phyloP scores from a whole-genome alignment of 2,329 filamentous ascomycete species.

The Aspergillus aculeatinus region DNA sequence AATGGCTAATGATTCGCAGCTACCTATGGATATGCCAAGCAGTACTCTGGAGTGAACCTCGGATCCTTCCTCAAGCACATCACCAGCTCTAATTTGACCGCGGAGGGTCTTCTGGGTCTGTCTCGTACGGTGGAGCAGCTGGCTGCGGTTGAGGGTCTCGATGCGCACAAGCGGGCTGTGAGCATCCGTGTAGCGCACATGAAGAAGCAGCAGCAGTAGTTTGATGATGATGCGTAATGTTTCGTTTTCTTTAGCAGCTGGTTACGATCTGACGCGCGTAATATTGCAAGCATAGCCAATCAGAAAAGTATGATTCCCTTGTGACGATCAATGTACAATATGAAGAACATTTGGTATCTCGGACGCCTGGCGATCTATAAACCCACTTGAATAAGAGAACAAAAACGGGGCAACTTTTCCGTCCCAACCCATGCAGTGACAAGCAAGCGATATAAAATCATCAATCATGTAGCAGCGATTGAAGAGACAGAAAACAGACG shows the following conservation, averaged over 20 bases:
- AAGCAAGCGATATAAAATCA: conserved; percentile 7
- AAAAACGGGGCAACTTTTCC: conserved; percentile 18
- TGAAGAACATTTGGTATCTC: conserved; percentile 20
- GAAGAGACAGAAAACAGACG: not conserved
- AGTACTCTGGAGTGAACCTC: conserved; percentile 96
- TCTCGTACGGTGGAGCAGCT: conserved; percentile 90
- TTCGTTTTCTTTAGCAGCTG: not conserved
- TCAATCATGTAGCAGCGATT: conserved; percentile 13
- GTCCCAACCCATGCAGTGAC: conserved; percentile 8
- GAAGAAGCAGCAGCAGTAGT: conserved; percentile 24
- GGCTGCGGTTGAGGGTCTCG: conserved; percentile 88
- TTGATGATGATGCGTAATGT: not conserved
- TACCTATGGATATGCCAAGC: conserved; percentile 96
- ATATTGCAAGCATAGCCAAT: conserved; percentile 11
- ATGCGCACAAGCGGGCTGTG: conserved; percentile 81
- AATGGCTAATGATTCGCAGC: conserved; percentile 53
- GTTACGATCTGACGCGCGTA: conserved; percentile 10
- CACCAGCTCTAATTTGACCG: conserved; percentile 86
- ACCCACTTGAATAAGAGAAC: conserved; percentile 1
- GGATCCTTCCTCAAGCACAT: conserved; percentile 98
- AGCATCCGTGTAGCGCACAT: conserved; percentile 59
- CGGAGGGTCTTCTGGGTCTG: conserved; percentile 80
- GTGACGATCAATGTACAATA: conserved; percentile 10
- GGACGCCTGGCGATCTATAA: conserved; percentile 14
- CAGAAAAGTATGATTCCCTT: conserved; percentile 13